phyloP scores from a whole-genome alignment of 306 rosid genomes.

The Lagenaria siceraria region DNA sequence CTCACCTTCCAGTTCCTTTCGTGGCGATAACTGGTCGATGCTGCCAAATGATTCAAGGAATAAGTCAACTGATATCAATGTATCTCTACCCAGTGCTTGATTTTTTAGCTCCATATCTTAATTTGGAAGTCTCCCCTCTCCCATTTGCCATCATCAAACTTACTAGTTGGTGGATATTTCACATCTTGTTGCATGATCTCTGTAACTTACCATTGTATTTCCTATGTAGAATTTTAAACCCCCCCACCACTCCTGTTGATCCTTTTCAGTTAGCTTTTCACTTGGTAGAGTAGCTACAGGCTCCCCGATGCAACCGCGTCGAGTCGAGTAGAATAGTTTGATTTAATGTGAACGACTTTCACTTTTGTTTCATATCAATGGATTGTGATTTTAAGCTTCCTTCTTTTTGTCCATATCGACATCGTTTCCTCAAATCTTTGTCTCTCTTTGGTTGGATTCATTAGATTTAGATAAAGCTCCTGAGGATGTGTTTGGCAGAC shows the following conservation, averaged over 20 bases:
- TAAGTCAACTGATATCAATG: slow-evolving; percentile 43
- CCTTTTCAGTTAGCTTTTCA: slow-evolving; percentile 1
- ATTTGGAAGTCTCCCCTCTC: background rate
- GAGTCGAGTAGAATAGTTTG: slow-evolving; percentile 30
- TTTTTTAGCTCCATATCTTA: background rate
- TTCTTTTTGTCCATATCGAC: background rate
- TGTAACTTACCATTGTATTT: slow-evolving; percentile 2
- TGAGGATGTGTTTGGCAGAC: background rate
- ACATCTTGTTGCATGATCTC: background rate
- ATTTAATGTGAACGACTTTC: slow-evolving; percentile 30
- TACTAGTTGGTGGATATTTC: background rate
- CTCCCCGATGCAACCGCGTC: background rate
- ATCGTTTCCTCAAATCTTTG: background rate
- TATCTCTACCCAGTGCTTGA: slow-evolving; percentile 13
- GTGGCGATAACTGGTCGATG: slow-evolving; percentile 39
- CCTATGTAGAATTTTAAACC: background rate
- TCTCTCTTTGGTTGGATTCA: background rate
- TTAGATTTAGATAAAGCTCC: background rate
- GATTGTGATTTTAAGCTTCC: slow-evolving; percentile 18
- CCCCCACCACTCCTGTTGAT: background rate
- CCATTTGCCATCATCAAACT: background rate
- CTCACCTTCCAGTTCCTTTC: slow-evolving; percentile 33
- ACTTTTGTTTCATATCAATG: slow-evolving; percentile 23
- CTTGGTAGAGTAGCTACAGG: slow-evolving; percentile 2
- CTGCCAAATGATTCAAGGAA: slow-evolving; percentile 31